Base-by-base conservation (phyloP, 495 filamentous ascomycete species). In the Apiosordaria backusii region DNA sequence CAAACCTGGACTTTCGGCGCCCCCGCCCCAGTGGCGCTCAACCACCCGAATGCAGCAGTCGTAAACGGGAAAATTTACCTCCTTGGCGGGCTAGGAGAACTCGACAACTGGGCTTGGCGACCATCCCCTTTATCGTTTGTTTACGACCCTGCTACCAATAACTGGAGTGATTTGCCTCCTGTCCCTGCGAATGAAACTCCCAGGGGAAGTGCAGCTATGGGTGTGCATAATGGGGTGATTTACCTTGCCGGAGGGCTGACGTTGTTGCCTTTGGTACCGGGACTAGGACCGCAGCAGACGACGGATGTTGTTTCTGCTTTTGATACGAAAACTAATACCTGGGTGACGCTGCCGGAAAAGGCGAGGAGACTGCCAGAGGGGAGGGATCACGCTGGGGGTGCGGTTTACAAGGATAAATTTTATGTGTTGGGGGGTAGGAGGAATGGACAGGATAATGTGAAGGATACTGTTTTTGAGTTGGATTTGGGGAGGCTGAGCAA, bases 71-170 rank as follows among this genome's bases (percentile, higher is more conserved):
- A 88, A 66, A 85, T 84, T 63, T 92, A 96, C 77, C 81, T 90
- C 57, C 79, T 97, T 52, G 79, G 85, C 68, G 93, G 96, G 76
- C 96, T 93, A 4, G 91, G 91, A 4, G 64, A 61, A 18, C 4
- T 59, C 50, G 92, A 91, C 58, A 96, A 96, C 76, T 84, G 96
- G 16, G 88, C 92, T 22, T 84, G 85, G 74, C 71, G 85, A 73
- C 75, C 80, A 24, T 71, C 81, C 16, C 65, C 76, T 27, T 64
- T 72, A 52, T 66, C 78, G 16, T 88, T 67, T 74, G 93, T 68
- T 88, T 94, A 74, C 81, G 93, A 50, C 86, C 88, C 58, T 1
- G 0, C 1, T 4, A 27, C 23, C 0, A 22, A 60, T 2, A 40
- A 18, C 15, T 77, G 74, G 78, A 52, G 21, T 3, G 13, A 50